Base-by-base conservation (phyloP, 345 rosid species). In the Eucalyptus caleyi region DNA sequence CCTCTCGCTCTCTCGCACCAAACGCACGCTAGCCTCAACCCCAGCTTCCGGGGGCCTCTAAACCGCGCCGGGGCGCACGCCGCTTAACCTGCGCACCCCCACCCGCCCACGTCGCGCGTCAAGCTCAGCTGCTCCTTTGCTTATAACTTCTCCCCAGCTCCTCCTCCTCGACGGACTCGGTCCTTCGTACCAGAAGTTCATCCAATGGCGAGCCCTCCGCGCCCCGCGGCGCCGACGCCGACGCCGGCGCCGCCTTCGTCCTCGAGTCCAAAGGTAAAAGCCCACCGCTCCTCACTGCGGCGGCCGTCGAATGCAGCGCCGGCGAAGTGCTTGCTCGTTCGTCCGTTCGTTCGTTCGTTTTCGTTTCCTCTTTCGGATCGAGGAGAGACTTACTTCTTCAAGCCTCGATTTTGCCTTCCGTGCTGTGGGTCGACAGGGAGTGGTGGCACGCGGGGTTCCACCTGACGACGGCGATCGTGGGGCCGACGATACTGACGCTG, bases 371-470 rank as follows among this genome's bases (percentile, higher is more conserved):
- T 44, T 9, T 6, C 87, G n/a, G 32, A 21, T 56, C 49, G 44
- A 27, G 45, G 21, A 5, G 34, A 8, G 67, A 50, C n/a, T 19
- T 21, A 26, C 5, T 8, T 53, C 26, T 8, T 53, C 59, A 53
- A 53, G 59, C 59, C 59, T 53, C 59, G 59, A 53, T 53, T 53
- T 53, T 53, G 11, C 59, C 59, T 53, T 53, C 59, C 59, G 59
- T 53, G 59, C 27, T 56, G 27, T 11, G 62, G 62, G 62, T 13
- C 44, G 54, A n/a, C 90, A 98, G 99, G 99, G 88, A 96, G 91
- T 98, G 99, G 99, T 97, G 99, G 99, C 99, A 98, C 89, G 99
- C 99, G 56, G 99, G 98, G 56, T 98, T 94, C 91, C 99, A 97
- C 92, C 89, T 98, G 92, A 98, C 99, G 92, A 98, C 99, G 97